These are phyloP conservation scores for Cryptococcus sp. DNA, from an alignment of 1,284 basidiomycete species.

Conservation along the genomic window DNA sequence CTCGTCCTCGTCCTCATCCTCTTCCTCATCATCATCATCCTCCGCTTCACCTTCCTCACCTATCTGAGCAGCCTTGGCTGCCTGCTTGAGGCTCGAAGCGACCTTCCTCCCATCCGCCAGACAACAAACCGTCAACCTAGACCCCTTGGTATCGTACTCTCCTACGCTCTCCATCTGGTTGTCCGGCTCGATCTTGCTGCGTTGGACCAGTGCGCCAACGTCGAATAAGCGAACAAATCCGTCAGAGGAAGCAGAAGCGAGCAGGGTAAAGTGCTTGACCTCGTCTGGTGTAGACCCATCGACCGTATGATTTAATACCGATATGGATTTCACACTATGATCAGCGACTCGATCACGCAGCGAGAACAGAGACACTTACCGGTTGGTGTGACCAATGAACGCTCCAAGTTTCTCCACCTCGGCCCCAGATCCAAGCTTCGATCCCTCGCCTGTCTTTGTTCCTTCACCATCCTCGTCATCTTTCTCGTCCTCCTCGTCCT, in stretches of 20 bases:
- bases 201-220: conserved; percentile 50
- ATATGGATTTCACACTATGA: conserved; percentile 1
- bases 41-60: conserved; percentile 10
- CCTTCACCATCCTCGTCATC: conserved; percentile 19
- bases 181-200: conserved; percentile 28
- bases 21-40: conserved; percentile 23
- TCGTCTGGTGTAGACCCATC: too few relatives aligned
- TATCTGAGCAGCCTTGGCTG: conserved; percentile 20
- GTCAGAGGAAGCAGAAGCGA: conserved; percentile 73
- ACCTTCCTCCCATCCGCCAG: conserved; percentile 56
- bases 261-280: too few relatives aligned
- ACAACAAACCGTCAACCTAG: conserved; percentile 70
- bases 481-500: conserved; percentile 20
- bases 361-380: too few relatives aligned
- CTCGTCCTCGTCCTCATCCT: conserved; percentile 47
- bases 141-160: conserved; percentile 75
- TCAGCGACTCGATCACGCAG: background rate
- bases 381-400: conserved; percentile 41
- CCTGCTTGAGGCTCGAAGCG: conserved; percentile 24
- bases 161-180: conserved; percentile 55
- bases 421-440: conserved; percentile 14
- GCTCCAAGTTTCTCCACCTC: conserved; percentile 32
- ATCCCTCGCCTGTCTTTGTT: conserved; percentile 4
- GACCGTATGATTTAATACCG: too few relatives aligned
- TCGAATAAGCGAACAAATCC: conserved; percentile 77